Evolutionary conservation across 2,329 filamentous ascomycete species (phyloP).

Genomic region (Fusarium sp.): DNA sequence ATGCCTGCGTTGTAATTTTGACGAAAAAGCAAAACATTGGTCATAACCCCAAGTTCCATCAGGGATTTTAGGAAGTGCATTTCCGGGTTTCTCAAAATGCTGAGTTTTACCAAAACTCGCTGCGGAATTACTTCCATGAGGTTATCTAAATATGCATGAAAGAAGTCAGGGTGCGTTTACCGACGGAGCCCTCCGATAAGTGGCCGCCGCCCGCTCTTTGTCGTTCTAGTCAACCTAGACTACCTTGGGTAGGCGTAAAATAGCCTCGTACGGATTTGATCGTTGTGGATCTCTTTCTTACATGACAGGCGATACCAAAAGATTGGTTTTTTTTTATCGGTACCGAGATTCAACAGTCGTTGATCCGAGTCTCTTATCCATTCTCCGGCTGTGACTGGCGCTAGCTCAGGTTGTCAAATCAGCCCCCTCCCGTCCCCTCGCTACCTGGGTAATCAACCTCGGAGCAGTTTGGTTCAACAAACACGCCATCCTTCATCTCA

Average conservation of each 20-base stretch:
- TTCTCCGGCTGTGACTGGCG: constrained; percentile 12
- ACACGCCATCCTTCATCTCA: constrained; percentile 11
- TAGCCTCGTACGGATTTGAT: constrained; percentile 21
- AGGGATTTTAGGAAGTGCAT: neutral
- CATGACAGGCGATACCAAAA: constrained; percentile 23
- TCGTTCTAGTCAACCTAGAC: constrained; percentile 18
- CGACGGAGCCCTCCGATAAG: constrained; percentile 46
- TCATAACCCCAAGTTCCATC: no score
- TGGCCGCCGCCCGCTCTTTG: constrained; percentile 12
- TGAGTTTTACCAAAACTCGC: neutral
- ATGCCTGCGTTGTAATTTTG: no score
- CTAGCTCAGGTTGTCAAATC: constrained; percentile 19
- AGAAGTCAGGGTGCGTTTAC: constrained; percentile 24
- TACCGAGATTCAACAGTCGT: neutral
- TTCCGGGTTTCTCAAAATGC: neutral
- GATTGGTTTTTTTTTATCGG: constrained; percentile 9
- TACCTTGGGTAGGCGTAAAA: neutral
- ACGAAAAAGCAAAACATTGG: no score
- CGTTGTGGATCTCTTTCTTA: constrained; percentile 27
- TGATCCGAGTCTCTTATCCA: constrained; percentile 26
- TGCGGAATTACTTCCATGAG: constrained; percentile 31
- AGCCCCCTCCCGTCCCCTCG: constrained; percentile 34
- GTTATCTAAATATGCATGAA: constrained; percentile 9
- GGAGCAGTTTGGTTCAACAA: constrained; percentile 3
- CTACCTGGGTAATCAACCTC: constrained; percentile 18